A percentile compares a stretch with the other conserved stretches of the same genome.
Conservation (phyloP, 345 rosid genomes). For the Cardamine resedifolia region DNA sequence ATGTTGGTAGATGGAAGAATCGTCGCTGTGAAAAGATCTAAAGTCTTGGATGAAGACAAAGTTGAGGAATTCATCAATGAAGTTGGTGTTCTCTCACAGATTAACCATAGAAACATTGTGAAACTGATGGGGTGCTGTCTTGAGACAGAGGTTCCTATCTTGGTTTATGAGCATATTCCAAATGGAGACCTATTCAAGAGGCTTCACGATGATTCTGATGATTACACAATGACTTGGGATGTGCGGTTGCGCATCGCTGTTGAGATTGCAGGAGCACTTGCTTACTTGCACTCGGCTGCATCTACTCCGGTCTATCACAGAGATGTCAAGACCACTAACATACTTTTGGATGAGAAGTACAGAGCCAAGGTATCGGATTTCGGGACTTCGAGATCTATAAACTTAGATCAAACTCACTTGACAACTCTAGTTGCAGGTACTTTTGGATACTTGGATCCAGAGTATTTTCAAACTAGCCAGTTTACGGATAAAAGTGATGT, state of each 20-base stretch:
- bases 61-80: constrained; percentile 53
- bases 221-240: constrained; percentile 41
- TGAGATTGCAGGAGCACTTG: constrained; percentile 40
- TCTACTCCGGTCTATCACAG: constrained; percentile 45
- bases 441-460: constrained; percentile 39
- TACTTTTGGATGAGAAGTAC: constrained; percentile 42
- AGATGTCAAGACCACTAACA: constrained; percentile 48
- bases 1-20: constrained; percentile 32
- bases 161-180: constrained; percentile 47
- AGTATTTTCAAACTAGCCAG: constrained; percentile 38
- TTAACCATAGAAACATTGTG: constrained; percentile 49
- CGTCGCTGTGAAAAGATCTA: constrained; percentile 52
- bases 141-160: constrained; percentile 47
- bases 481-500: constrained; percentile 41
- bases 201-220: constrained; percentile 32
- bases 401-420: constrained; percentile 44
- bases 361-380: constrained; percentile 52
- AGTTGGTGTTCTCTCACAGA: constrained; percentile 47
- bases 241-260: constrained; percentile 36
- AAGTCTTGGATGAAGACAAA: constrained; percentile 41
- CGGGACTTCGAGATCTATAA: constrained; percentile 50
- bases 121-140: constrained; percentile 54
- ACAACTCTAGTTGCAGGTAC: constrained; percentile 42
- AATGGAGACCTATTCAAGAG: constrained; percentile 47
- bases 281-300: constrained; percentile 48